Conservation (phyloP, 2,329 filamentous ascomycete genomes). For the Fusarium bulbicola region DNA sequence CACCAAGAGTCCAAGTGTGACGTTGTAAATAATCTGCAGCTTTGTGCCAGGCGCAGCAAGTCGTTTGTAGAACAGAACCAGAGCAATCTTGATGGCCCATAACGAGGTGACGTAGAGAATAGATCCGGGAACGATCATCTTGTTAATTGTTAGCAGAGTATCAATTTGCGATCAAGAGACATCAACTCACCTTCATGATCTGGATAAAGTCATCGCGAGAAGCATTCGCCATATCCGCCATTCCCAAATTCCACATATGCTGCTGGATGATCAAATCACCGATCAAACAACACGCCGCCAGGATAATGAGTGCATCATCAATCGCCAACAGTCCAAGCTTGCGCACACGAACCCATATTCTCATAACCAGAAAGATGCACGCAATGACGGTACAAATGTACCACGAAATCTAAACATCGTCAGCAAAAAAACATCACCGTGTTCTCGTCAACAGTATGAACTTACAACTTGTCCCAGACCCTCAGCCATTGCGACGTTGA, state of each 20-base stretch:
- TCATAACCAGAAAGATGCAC: constrained; percentile 24
- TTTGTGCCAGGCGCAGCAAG: constrained; percentile 49
- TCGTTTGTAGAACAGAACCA: constrained; percentile 54
- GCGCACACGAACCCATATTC: constrained; percentile 33
- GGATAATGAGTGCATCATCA: constrained; percentile 32
- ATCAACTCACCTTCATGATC: constrained; percentile 37
- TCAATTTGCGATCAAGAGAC: too few relatives aligned
- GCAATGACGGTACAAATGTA: constrained; percentile 36
- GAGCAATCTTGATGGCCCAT: constrained; percentile 53
- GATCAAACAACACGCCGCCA: constrained; percentile 33
- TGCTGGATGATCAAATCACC: constrained; percentile 38
- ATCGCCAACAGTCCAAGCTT: constrained; percentile 26
- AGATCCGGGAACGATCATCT: constrained; percentile 54
- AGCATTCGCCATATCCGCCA: constrained; percentile 38
- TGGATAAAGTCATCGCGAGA: constrained; percentile 35
- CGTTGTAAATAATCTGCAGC: constrained; percentile 50
- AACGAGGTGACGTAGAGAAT: constrained; percentile 52
- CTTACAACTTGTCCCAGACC: constrained; percentile 39
- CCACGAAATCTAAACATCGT: constrained; percentile 32
- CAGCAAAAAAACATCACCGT: background rate
- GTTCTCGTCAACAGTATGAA: background rate
- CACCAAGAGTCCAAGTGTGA: constrained; percentile 44
- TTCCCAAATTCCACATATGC: constrained; percentile 40
- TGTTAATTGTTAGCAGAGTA: background rate
- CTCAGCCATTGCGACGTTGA: constrained; percentile 35